A percentile compares a stretch with the other conserved stretches of the same genome.
phyloP scores from a whole-genome alignment of 2,329 filamentous ascomycete genomes.

The Neonectria hederae region DNA sequence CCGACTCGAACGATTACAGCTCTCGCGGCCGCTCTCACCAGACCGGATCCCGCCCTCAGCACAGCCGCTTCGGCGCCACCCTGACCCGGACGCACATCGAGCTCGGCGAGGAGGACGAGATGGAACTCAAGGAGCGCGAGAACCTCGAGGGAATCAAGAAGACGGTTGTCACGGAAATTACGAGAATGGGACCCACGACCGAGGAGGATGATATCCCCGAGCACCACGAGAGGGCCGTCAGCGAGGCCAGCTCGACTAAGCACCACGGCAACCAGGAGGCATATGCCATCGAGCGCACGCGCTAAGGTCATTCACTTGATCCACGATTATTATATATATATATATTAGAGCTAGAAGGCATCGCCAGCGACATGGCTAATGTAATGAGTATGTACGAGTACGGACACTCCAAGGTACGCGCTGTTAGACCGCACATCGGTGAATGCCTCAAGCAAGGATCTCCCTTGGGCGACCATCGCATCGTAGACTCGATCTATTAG shows the following conservation, averaged over 20 bases:
- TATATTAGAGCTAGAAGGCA: constrained; percentile 28
- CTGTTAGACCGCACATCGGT: constrained; percentile 8
- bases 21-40: constrained; percentile 26
- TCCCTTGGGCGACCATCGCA: constrained; percentile 1
- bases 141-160: constrained; percentile 29
- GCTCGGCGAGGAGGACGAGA: constrained; percentile 32
- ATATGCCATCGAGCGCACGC: constrained; percentile 35
- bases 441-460: constrained; percentile 23
- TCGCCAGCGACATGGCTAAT: constrained; percentile 28
- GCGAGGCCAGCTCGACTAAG: constrained; percentile 40
- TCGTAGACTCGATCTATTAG: constrained; percentile 24
- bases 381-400: constrained; percentile 27
- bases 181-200: constrained; percentile 11
- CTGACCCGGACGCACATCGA: constrained; percentile 34
- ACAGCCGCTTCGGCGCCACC: constrained; percentile 28
- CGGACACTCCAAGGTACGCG: constrained; percentile 11
- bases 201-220: constrained; percentile 30
- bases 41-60: constrained; percentile 16
- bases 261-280: constrained; percentile 18
- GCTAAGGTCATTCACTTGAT: constrained; percentile 24
- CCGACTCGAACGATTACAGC: constrained; percentile 27
- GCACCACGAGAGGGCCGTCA: constrained; percentile 41
- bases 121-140: constrained; percentile 28
- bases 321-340: constrained; percentile 19
- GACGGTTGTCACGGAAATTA: constrained; percentile 26